Base-by-base conservation (phyloP, 768 basidiomycete genomes). In the Mycena rosella region DNA sequence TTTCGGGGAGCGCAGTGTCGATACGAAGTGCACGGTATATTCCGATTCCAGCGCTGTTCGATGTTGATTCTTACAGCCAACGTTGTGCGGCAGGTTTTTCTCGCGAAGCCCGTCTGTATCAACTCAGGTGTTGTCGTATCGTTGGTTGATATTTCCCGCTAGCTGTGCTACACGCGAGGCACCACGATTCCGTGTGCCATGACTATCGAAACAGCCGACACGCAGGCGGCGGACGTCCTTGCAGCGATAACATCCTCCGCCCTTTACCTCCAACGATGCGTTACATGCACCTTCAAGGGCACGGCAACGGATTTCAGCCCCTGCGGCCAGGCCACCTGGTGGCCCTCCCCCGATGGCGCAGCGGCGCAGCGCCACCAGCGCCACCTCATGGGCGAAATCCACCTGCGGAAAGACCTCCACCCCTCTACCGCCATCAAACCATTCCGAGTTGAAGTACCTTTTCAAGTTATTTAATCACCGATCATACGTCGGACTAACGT, bases 271-370 rank as follows among this genome's bases (percentile, higher is more conserved):
- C 63, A 69, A 17, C 63, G 63, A 55, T 27, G 47, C 14, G 63
- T 69, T 26, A 30, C 9, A 26, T 69, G 59, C 27, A 22, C 53
- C 7, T 61, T 65, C 17, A 47, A 22, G 3, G 48, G 45, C 27
- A 20, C 40, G 9, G n/a, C 54, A 1, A 57, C 5, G 17, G 14
- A 61, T 3, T 27, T 65, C 45, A 52, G 17, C 17, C 45, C 54
- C 1, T 69, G 59, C 20, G 68, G 68, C n/a, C 63, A 69, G 42
- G 68, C 68, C 4, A 52, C 42, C 11, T 69, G 68, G 68, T 65
- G 67, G 61, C 62, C 63, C 2, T 61, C 68, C 30, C 15, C 47
- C 13, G 63, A 69, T 29, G 54, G 42, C 18, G 20, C 55, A 14
- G n/a, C 24, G 24, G 9, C 30, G 8, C 36, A 26, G 10, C 45